A percentile compares a stretch with the other conserved stretches of the same genome.
Evolutionary conservation across 306 rosid species (phyloP).

Genomic region (Amphicarpaea edgeworthii): DNA sequence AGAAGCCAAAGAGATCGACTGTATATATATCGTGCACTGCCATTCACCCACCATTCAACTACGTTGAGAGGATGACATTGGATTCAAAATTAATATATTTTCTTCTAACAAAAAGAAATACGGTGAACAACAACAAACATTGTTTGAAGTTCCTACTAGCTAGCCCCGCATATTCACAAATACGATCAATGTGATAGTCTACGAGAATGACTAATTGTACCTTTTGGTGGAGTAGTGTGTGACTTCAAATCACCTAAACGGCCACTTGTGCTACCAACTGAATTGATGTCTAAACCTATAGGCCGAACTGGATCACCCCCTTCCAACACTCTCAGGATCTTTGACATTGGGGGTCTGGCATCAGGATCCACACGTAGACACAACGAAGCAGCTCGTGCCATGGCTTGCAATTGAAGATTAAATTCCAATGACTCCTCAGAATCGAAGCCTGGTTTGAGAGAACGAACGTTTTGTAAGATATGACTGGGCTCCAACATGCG

Average conservation of each 20-base stretch:
- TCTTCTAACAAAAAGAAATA: neutral
- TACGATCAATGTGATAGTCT: slow-evolving; percentile 75
- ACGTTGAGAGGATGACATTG: too few species aligned
- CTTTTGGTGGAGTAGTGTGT: slow-evolving; percentile 51
- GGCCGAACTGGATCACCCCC: slow-evolving; percentile 78
- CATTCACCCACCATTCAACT: too few species aligned
- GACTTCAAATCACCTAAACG: slow-evolving; percentile 71
- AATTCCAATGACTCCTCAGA: slow-evolving; percentile 67
- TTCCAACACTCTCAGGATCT: slow-evolving; percentile 92
- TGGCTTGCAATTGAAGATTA: slow-evolving; percentile 71
- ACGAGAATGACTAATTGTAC: slow-evolving; percentile 74
- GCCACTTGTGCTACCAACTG: slow-evolving; percentile 81
- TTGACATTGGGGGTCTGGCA: slow-evolving; percentile 85
- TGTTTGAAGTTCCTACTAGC: neutral
- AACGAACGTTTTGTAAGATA: slow-evolving; percentile 61
- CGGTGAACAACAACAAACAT: neutral
- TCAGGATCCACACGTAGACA: slow-evolving; percentile 85
- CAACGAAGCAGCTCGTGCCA: slow-evolving; percentile 86
- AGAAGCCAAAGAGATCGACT: too few species aligned
- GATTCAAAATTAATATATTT: slow-evolving; percentile 2
- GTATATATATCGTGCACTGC: too few species aligned
- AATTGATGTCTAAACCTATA: slow-evolving; percentile 64
- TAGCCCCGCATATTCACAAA: neutral
- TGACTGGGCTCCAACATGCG: slow-evolving; percentile 64
- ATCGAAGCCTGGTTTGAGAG: slow-evolving; percentile 66